Evolutionary conservation across 768 basidiomycete species (phyloP).

Genomic region (Lactarius akahatsu): DNA sequence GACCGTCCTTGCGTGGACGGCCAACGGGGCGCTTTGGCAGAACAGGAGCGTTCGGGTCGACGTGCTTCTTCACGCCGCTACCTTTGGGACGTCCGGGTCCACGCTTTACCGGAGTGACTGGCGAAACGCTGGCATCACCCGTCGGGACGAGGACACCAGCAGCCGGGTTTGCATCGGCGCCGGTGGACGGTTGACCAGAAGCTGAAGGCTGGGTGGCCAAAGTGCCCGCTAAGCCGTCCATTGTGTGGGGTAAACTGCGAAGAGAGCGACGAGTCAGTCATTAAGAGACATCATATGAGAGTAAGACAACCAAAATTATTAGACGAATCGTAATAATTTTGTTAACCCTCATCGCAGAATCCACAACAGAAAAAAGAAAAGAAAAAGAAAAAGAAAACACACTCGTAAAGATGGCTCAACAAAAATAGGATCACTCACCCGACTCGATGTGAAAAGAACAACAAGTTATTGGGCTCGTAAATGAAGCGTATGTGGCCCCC

Average conservation of each 20-base stretch:
- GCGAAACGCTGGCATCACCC: constrained; percentile 12
- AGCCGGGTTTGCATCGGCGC: constrained; percentile 10
- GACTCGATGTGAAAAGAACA: background rate
- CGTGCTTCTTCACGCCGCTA: constrained; percentile 65
- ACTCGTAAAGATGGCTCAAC: constrained; percentile 7
- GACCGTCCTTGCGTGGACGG: constrained; percentile 76
- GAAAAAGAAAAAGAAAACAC: background rate
- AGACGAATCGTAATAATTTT: constrained; percentile 26
- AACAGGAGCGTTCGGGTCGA: constrained; percentile 39
- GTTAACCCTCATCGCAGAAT: constrained; percentile 21
- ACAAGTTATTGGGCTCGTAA: background rate
- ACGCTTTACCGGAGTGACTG: constrained; percentile 50
- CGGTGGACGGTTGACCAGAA: constrained; percentile 6
- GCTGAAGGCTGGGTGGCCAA: constrained; percentile 20
- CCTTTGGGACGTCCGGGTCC: constrained; percentile 78
- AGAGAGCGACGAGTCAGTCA: background rate
- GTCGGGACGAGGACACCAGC: background rate
- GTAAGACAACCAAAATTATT: constrained; percentile 4
- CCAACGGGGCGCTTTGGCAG: constrained; percentile 79
- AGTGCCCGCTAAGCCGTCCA: constrained; percentile 22
- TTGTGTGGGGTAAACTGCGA: constrained; percentile 3
- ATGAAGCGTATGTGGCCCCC: constrained; percentile 12
- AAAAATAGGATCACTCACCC: constrained; percentile 19
- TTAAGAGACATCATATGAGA: constrained; percentile 5
- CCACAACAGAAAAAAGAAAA: background rate